A percentile compares a stretch with the other conserved stretches of the same genome.
Conservation (phyloP, 305 asterid species). For the Solanum hybrid region DNA sequence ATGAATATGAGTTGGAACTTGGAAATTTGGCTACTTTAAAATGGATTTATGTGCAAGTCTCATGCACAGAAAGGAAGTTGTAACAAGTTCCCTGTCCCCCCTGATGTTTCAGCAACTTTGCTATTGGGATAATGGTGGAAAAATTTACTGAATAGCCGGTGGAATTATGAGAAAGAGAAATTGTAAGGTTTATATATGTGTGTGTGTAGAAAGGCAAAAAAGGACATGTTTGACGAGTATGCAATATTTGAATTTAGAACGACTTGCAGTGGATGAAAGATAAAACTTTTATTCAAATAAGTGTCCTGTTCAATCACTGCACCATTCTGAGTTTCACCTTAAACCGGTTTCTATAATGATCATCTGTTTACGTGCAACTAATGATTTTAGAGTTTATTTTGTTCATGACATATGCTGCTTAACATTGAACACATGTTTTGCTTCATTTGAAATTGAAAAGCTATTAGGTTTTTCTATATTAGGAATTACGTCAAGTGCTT, state of each 20-base stretch:
- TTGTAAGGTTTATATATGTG: not conserved
- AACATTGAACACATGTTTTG: not conserved
- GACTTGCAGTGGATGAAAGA: not conserved
- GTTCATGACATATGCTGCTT: not conserved
- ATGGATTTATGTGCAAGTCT: not conserved
- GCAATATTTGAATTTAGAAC: not conserved
- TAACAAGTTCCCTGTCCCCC: not conserved
- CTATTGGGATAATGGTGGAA: not conserved
- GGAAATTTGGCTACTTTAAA: not conserved
- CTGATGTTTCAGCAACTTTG: not conserved
- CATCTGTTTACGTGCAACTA: not conserved
- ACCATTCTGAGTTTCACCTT: not conserved
- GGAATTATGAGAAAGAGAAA: not conserved
- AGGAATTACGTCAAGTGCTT: not conserved
- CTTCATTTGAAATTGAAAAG: not conserved
- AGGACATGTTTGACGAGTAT: not conserved
- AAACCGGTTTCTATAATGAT: not conserved
- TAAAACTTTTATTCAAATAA: not conserved
- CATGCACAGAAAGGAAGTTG: not conserved
- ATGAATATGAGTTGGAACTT: not conserved
- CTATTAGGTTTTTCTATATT: not conserved
- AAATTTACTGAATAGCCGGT: not conserved
- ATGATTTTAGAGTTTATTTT: not conserved
- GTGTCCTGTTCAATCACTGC: not conserved
- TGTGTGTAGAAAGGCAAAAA: not conserved